Base-by-base conservation (phyloP, 2,329 filamentous ascomycete genomes). In the Colletotrichum tofieldiae region DNA sequence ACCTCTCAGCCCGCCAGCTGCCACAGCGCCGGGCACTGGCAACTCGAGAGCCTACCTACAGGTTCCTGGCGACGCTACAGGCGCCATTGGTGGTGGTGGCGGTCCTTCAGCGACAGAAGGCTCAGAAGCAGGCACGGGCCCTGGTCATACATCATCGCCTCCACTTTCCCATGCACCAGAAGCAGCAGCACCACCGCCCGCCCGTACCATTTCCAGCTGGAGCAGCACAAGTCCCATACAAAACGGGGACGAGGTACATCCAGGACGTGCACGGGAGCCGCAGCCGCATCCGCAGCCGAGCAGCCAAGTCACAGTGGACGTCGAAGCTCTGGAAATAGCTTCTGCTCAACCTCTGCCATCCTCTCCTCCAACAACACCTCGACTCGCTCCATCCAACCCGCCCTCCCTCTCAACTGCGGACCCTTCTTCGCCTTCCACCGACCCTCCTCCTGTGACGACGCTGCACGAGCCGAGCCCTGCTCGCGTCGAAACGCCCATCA, bases 401-500 rank as follows among this genome's bases (percentile, higher is more conserved):
- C 78, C 73, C 47, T 66, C 75, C 66, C 71, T 74, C 69, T 74
- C 77, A 74, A 73, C 77, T 65, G 75, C 78, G 66, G 77, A 81
- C 73, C 75, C 79, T 65, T 73, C 74, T 74, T 73, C 78, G 64
- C 63, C 79, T 76, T 71, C 81, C 79, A 78, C 77, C 67, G 56
- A 73, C 35, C 49, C 35, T 59, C 43, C 55, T 56, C 67, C 63
- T 61, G 65, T 60, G 61, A 66, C 66, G 67, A 61, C 65, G 43
- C 47, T 72, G 26, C 63, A 69, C 55, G 64, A 66, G 67, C 51
- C 75, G 55, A 66, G 74, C 71, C 72, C 65, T 67, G 54, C 67
- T 73, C 75, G 75, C 37, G 75, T 77, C 73, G 74, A 77, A 76
- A 77, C 81, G 78, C 78, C 80, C 83, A 87, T 83, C 77, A 90